Base-by-base conservation (phyloP, 2,329 filamentous ascomycete species). In the Lachnellula suecica region DNA sequence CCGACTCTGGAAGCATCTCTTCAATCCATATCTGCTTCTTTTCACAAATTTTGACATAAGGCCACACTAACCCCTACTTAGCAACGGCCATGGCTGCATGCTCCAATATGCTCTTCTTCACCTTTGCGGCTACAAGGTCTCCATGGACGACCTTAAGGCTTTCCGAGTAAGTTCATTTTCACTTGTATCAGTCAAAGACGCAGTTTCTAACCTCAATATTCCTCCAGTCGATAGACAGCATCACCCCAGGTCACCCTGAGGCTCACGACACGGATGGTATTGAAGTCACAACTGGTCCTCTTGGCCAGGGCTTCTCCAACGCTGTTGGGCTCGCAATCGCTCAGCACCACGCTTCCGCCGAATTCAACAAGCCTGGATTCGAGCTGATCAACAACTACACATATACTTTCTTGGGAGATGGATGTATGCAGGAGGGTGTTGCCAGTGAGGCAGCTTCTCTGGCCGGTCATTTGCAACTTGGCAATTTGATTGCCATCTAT, bases 21-120 rank as follows among this genome's bases (percentile, higher is more conserved):
- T n/a, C n/a, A n/a, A n/a, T n/a, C n/a, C n/a, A n/a, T n/a, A n/a
- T n/a, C n/a, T n/a, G n/a, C n/a, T n/a, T n/a, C n/a, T n/a, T n/a
- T n/a, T n/a, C n/a, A n/a, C n/a, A n/a, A n/a, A 25, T 17, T 37
- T 37, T 37, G 17, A 27, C 41, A 34, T 23, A 11, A 19, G n/a
- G 4, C 13, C 20, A 44, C 42, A 58, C 53, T 57, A 55, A 62
- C 50, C 5, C 42, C 22, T 47, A 44, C 15, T 47, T 66, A 97
- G 92, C 58, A 99, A 99, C 81, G 94, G 94, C 66, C 94, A 99
- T 79, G 94, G 88, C 67, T 99, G 94, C 84, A 96, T 99, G 92
- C 90, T 99, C 57, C 94, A 97, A 74, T 99, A 99, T 86, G 89
- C 93, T 68, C 84, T 99, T 65, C 88, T 99, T 68, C 94, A 99